phyloP scores from a whole-genome alignment of 2,329 filamentous ascomycete genomes.

The Cladophialophora carrionii region DNA sequence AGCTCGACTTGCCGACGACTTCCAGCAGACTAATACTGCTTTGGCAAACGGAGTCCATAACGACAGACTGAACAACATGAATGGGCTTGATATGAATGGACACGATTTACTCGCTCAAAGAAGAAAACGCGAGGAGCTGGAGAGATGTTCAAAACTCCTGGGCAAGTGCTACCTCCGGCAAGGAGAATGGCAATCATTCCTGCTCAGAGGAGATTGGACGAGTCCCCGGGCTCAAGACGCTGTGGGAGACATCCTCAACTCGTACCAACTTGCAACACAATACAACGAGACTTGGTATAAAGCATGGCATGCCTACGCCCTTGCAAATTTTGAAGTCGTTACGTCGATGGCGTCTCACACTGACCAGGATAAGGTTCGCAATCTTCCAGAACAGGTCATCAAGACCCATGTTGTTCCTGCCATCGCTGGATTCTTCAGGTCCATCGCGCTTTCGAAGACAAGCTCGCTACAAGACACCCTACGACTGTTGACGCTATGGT shows the following conservation, averaged over 20 bases:
- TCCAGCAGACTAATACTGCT: constrained; percentile 51
- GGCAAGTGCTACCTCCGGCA: constrained; percentile 96
- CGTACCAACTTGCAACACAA: constrained; percentile 87
- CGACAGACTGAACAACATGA: constrained; percentile 51
- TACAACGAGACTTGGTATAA: constrained; percentile 98
- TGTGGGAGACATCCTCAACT: constrained; percentile 84
- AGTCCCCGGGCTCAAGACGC: constrained; percentile 82
- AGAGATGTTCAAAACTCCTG: constrained; percentile 69
- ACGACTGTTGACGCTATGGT: constrained; percentile 91
- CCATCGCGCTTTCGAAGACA: constrained; percentile 85
- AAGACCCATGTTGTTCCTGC: constrained; percentile 87
- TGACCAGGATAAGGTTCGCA: constrained; percentile 57
- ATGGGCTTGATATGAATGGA: constrained; percentile 44
- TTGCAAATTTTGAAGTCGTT: constrained; percentile 98
- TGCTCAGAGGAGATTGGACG: constrained; percentile 88
- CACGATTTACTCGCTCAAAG: constrained; percentile 46
- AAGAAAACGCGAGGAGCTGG: constrained; percentile 53
- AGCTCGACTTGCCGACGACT: constrained; percentile 61
- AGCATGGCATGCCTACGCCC: constrained; percentile 97
- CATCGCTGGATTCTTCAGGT: constrained; percentile 95
- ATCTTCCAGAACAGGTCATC: constrained; percentile 57
- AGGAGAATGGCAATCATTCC: constrained; percentile 88
- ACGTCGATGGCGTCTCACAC: constrained; percentile 73
- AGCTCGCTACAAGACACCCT: constrained; percentile 96
- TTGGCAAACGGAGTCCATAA: constrained; percentile 51